Percentiles rank a stretch among this genome's conserved stretches.
These are phyloP conservation scores for Colletotrichum orchidophilum DNA, from an alignment of 2,329 filamentous ascomycete species.

Conservation along the genomic window DNA sequence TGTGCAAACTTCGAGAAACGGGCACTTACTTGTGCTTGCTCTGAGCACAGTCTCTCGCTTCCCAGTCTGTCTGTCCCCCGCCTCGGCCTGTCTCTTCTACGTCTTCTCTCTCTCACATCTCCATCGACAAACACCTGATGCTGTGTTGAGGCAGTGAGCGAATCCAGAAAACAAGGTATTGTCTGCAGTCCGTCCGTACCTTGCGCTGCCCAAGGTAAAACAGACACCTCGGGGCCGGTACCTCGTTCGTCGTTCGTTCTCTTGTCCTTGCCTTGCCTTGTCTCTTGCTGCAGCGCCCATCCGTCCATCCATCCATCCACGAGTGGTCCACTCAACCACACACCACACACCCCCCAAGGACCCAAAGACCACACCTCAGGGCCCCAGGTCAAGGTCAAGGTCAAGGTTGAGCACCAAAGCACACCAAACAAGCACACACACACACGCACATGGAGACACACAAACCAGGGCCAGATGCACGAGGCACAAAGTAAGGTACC, in stretches of 20 bases:
- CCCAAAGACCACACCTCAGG: constrained; percentile 2
- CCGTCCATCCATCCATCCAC: background rate
- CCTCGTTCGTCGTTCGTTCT: background rate
- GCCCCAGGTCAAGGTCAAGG: constrained; percentile 2
- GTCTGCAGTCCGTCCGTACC: too few species aligned
- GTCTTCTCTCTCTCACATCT: background rate
- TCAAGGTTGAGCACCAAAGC: background rate
- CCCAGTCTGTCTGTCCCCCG: background rate
- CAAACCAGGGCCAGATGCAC: background rate
- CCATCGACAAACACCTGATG: background rate
- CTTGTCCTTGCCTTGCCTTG: background rate
- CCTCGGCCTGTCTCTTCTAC: background rate
- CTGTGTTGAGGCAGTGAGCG: background rate
- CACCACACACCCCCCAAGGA: background rate
- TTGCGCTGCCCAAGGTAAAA: background rate
- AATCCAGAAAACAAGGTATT: background rate
- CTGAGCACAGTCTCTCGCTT: background rate
- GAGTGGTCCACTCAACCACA: background rate
- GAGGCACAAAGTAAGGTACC: background rate
- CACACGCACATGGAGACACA: background rate
- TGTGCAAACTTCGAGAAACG: background rate
- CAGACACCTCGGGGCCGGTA: background rate
- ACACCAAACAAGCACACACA: background rate
- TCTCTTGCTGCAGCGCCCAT: background rate
- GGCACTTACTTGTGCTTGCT: background rate